These are phyloP conservation scores for Elasticomyces elasticus DNA, from an alignment of 495 filamentous ascomycete genomes.

Conservation along the genomic window DNA sequence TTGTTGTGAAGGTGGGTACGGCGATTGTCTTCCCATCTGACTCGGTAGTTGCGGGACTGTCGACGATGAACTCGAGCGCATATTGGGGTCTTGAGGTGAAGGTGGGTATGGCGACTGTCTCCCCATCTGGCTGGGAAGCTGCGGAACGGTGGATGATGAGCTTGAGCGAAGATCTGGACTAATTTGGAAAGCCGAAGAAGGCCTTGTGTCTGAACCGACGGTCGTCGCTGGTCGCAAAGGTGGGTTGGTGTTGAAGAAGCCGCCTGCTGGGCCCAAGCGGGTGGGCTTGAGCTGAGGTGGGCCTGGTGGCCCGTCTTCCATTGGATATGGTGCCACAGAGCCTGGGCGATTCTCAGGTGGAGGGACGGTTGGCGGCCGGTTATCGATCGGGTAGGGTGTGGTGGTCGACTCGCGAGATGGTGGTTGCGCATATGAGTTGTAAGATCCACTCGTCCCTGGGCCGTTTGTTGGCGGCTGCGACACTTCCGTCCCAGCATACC, in stretches of 20 bases:
- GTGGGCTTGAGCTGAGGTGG: slow-evolving; percentile 21
- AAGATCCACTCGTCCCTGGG: neutral
- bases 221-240: slow-evolving; percentile 26
- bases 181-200: slow-evolving; percentile 18
- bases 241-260: slow-evolving; percentile 29
- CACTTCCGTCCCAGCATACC: neutral
- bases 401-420: slow-evolving; percentile 9
- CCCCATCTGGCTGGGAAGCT: neutral
- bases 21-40: too few species aligned
- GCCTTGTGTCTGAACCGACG: slow-evolving; percentile 25
- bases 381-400: slow-evolving; percentile 57
- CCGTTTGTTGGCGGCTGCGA: neutral
- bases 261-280: slow-evolving; percentile 32
- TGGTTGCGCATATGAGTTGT: neutral
- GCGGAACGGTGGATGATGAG: slow-evolving; percentile 8
- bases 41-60: too few species aligned
- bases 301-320: slow-evolving; percentile 36
- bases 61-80: too few species aligned
- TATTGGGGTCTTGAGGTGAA: neutral
- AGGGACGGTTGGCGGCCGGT: slow-evolving; percentile 37
- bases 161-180: slow-evolving; percentile 9
- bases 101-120: neutral
- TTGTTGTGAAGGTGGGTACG: too few species aligned
- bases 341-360: slow-evolving; percentile 20
- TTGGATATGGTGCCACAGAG: slow-evolving; percentile 43